Conservation (phyloP, 164 flowering plant species). For the Magnolia changhungtana region DNA sequence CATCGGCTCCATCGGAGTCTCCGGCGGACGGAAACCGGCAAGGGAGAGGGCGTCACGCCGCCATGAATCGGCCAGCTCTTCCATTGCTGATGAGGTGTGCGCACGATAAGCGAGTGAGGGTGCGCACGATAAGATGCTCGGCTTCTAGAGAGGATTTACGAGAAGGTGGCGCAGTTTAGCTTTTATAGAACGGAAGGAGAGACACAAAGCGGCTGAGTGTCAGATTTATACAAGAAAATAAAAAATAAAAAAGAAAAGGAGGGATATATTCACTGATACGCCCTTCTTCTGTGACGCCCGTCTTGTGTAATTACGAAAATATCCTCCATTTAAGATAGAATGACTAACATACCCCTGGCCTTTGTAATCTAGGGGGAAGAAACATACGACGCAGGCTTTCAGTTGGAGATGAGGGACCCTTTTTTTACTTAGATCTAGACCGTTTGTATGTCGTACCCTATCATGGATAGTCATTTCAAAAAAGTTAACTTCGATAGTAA, state of each 20-base stretch:
- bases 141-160: neutral
- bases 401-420: no score
- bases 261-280: neutral
- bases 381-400: neutral
- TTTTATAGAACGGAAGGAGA: slow-evolving; percentile 18
- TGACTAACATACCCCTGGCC: neutral
- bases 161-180: neutral
- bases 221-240: slow-evolving; percentile 1
- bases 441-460: no score
- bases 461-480: no score
- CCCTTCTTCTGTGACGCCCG: neutral
- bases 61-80: slow-evolving; percentile 16
- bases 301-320: neutral
- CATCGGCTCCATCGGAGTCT: slow-evolving; percentile 87
- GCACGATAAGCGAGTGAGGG: neutral
- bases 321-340: neutral
- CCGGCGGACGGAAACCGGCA: slow-evolving; percentile 65
- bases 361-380: no score
- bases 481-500: no score
- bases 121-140: neutral
- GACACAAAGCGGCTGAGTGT: slow-evolving; percentile 29
- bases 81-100: slow-evolving; percentile 16
- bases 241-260: neutral
- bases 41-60: slow-evolving; percentile 12
- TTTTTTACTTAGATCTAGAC: no score